Evolutionary conservation across 257 asterid species (phyloP).

Genomic region (Rhazya stricta): DNA sequence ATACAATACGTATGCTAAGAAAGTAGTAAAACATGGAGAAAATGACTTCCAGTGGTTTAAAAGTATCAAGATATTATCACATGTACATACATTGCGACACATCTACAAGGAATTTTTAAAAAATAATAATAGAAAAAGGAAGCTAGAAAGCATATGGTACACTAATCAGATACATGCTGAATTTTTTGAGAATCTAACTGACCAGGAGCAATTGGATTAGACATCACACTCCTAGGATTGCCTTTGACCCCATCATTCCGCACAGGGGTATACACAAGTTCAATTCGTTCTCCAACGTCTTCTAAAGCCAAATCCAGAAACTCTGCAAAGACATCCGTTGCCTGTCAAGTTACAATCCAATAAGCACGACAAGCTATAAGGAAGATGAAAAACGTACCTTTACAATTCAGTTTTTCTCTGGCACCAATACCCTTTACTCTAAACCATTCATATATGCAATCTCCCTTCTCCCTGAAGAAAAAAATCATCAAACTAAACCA

Average conservation of each 20-base stretch:
- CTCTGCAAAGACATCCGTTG: slow-evolving; percentile 42
- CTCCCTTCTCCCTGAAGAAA: slow-evolving; percentile 73
- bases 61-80: background rate
- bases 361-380: slow-evolving; percentile 4
- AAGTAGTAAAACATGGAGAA: background rate
- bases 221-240: slow-evolving; percentile 41
- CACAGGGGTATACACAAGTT: slow-evolving; percentile 75
- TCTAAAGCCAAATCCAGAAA: slow-evolving; percentile 61
- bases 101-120: background rate
- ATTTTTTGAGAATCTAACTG: slow-evolving; percentile 9
- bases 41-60: background rate
- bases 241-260: slow-evolving; percentile 86
- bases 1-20: background rate
- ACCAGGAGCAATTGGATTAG: slow-evolving; percentile 80
- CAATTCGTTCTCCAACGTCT: slow-evolving; percentile 68
- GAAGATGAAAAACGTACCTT: slow-evolving; percentile 40
- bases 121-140: background rate
- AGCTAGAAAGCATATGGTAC: background rate
- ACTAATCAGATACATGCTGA: background rate
- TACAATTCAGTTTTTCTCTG: slow-evolving; percentile 53
- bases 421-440: slow-evolving; percentile 53
- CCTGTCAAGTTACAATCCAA: slow-evolving; percentile 15
- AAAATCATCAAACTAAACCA: slow-evolving; percentile 13
- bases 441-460: slow-evolving; percentile 79
- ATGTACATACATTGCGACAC: background rate